These are phyloP conservation scores for Liriodendron chinense DNA, from an alignment of 164 flowering plant species.

Conservation along the genomic window DNA sequence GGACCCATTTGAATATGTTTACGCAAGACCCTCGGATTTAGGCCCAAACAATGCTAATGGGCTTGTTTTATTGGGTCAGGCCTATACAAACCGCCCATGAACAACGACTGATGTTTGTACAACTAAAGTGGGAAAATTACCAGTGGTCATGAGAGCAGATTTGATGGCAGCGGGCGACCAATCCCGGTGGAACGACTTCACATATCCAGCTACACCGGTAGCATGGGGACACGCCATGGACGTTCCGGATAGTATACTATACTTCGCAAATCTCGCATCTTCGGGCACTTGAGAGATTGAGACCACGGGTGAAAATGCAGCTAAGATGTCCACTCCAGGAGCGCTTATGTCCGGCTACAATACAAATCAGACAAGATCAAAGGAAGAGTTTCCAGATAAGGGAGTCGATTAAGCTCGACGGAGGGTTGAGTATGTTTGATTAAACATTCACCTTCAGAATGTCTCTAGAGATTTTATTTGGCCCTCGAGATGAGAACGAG, in stretches of 20 bases:
- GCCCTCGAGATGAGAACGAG: slow-evolving; percentile 80
- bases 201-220: slow-evolving; percentile 8
- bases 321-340: slow-evolving; percentile 10
- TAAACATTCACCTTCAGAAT: slow-evolving; percentile 57
- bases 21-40: no score
- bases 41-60: no score
- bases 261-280: neutral
- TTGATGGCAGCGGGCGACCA: slow-evolving; percentile 12
- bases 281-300: neutral
- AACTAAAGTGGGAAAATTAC: neutral
- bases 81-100: no score
- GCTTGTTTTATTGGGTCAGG: no score
- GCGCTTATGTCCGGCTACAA: slow-evolving; percentile 14
- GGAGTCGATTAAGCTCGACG: neutral
- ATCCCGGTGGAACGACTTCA: slow-evolving; percentile 8
- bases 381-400: neutral
- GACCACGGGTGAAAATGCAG: neutral
- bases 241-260: neutral
- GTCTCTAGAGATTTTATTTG: slow-evolving; percentile 33
- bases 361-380: neutral
- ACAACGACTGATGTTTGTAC: no score
- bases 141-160: slow-evolving; percentile 15
- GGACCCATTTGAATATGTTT: no score
- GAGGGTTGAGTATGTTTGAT: neutral
- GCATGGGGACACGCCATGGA: slow-evolving; percentile 11